Evolutionary conservation across 805 yeast genomes (phyloP).

Genomic region (Saturnispora galanensis): DNA sequence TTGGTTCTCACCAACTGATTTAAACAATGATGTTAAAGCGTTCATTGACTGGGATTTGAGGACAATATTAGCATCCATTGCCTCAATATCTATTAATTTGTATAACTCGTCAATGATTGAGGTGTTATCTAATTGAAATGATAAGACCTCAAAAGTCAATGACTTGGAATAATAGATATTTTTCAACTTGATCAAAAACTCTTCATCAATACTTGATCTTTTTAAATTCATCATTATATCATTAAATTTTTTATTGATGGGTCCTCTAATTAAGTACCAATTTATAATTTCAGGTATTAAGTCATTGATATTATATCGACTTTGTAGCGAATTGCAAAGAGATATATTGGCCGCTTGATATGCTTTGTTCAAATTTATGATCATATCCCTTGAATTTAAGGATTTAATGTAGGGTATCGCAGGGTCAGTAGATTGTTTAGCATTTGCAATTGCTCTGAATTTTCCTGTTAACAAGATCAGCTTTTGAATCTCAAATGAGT

Average conservation of each 20-base stretch:
- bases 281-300: neutral
- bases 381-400: conserved; percentile 4
- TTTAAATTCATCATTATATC: neutral
- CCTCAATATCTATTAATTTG: conserved; percentile 43
- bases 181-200: neutral
- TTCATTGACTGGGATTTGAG: conserved; percentile 36
- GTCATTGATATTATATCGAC: neutral
- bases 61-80: conserved; percentile 45
- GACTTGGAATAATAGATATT: neutral
- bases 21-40: conserved; percentile 34
- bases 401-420: neutral
- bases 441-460: conserved; percentile 49
- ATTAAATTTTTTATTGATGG: conserved; percentile 1
- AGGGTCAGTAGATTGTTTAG: neutral
- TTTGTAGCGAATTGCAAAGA: neutral
- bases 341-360: neutral
- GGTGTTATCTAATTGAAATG: conserved; percentile 13
- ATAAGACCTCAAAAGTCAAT: conserved; percentile 7
- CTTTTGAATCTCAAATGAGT: conserved; percentile 40
- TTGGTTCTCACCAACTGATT: conserved; percentile 26
- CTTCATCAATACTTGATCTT: neutral
- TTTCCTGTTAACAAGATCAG: conserved; percentile 79
- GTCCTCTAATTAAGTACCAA: conserved; percentile 5
- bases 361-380: neutral
- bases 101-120: conserved; percentile 27